Percentiles rank a stretch among this genome's conserved stretches.
phyloP scores from a whole-genome alignment of 441 rosid genomes.

The Melianthus villosus region DNA sequence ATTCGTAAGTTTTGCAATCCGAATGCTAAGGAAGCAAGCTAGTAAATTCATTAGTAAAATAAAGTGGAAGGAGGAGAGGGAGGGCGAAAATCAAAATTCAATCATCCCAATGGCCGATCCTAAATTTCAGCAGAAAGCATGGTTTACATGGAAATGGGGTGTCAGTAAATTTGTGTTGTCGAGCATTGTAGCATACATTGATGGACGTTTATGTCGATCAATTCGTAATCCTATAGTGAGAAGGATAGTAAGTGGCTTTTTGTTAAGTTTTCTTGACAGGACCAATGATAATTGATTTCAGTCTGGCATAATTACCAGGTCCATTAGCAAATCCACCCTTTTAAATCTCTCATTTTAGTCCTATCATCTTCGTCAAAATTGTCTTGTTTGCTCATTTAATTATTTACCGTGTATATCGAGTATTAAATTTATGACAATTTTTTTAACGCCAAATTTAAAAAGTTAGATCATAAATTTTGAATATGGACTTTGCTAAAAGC shows the following conservation, averaged over 20 bases:
- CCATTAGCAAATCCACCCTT: too few relatives aligned
- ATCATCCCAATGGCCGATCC: slow-evolving; percentile 17
- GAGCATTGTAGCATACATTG: slow-evolving; percentile 67
- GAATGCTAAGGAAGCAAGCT: slow-evolving; percentile 46
- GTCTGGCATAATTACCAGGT: too few relatives aligned
- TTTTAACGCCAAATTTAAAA: too few relatives aligned
- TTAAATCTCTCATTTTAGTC: too few relatives aligned
- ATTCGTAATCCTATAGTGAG: slow-evolving; percentile 77
- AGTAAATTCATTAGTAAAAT: slow-evolving; percentile 24
- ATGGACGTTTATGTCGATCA: slow-evolving; percentile 72
- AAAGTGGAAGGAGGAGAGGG: slow-evolving; percentile 20
- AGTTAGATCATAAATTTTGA: too few relatives aligned
- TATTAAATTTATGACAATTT: too few relatives aligned
- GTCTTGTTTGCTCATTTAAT: too few relatives aligned
- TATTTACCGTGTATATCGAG: too few relatives aligned
- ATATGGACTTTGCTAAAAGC: too few relatives aligned
- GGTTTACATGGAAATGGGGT: slow-evolving; percentile 66
- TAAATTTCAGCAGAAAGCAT: slow-evolving; percentile 19
- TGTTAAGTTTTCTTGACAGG: slow-evolving; percentile 65
- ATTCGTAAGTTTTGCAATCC: slow-evolving; percentile 78
- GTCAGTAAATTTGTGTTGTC: slow-evolving; percentile 55
- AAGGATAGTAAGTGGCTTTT: slow-evolving; percentile 74
- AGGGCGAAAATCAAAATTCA: slow-evolving; percentile 15
- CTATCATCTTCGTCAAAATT: too few relatives aligned
- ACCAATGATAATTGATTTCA: too few relatives aligned